Evolutionary conservation across 2,329 filamentous ascomycete species (phyloP).

Genomic region (Exophiala sideris): DNA sequence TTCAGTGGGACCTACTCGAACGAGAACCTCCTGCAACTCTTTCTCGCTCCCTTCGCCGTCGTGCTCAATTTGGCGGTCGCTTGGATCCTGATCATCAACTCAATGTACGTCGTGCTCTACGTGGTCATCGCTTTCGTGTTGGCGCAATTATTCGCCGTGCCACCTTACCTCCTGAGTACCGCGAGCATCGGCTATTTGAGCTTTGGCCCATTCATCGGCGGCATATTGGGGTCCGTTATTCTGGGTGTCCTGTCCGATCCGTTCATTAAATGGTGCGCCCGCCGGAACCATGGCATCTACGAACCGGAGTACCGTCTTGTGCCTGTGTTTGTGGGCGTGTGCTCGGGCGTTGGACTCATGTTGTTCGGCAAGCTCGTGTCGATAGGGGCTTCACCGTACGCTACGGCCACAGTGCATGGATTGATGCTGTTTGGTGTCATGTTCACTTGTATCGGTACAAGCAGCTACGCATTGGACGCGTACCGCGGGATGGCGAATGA

Average conservation of each 20-base stretch:
- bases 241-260: slow-evolving; percentile 35
- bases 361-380: slow-evolving; percentile 31
- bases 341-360: slow-evolving; percentile 50
- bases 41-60: slow-evolving; percentile 32
- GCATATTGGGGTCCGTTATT: slow-evolving; percentile 34
- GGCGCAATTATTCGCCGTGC: slow-evolving; percentile 31
- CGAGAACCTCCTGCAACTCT: slow-evolving; percentile 26
- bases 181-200: slow-evolving; percentile 29
- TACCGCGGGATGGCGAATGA: slow-evolving; percentile 44
- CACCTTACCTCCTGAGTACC: slow-evolving; percentile 32
- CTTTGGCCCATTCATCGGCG: slow-evolving; percentile 17
- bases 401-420: slow-evolving; percentile 16
- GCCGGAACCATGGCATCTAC: slow-evolving; percentile 41
- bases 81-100: slow-evolving; percentile 30
- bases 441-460: slow-evolving; percentile 44
- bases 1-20: slow-evolving; percentile 19
- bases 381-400: neutral
- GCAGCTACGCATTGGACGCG: slow-evolving; percentile 51
- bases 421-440: slow-evolving; percentile 18
- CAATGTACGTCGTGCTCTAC: slow-evolving; percentile 15
- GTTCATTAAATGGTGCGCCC: slow-evolving; percentile 37
- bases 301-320: slow-evolving; percentile 42
- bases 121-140: slow-evolving; percentile 30
- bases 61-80: slow-evolving; percentile 30
- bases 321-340: slow-evolving; percentile 37